Base-by-base conservation (phyloP, 768 basidiomycete species). In the Termitomyces sp. region DNA sequence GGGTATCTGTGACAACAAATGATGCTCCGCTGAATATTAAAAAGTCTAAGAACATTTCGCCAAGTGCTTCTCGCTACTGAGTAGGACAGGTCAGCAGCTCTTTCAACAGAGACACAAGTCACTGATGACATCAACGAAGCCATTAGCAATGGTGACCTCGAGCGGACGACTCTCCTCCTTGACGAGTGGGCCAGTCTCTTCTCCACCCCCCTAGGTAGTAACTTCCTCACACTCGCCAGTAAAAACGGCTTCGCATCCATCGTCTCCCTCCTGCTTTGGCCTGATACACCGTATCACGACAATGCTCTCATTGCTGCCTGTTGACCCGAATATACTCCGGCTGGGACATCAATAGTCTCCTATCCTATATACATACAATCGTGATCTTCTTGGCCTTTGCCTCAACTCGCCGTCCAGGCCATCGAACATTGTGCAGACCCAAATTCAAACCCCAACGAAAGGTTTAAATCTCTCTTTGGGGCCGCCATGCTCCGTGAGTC, bases 371-470 rank as follows among this genome's bases (percentile, higher is more conserved):
- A n/a, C n/a, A n/a, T 55, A 62, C 33, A 20, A 47, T 1, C 55
- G 60, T 5, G 37, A 54, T 36, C 7, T 58, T 5, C 57, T 61
- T 22, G 45, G 37, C 16, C 33, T 52, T 28, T 49, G 48, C 48
- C 28, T 57, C 18, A 26, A 48, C 1, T 18, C 55, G 16, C 18
- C 24, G 45, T 39, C 39, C 15, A 50, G 59, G 52, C 29, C n/a
- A 46, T 63, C 36, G 28, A 42, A 2, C 39, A 56, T 6, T 54
- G 54, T n/a, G 54, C 60, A 5, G 54, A 63, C 20, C 62, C 62
- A 1, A 56, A 55, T 31, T 22, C 16, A 22, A 47, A 58, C 16
- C 26, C 1, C 26, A 36, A 44, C 24, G 26, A 26, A n/a, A n/a
- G n/a, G n/a, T n/a, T n/a, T n/a, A n/a, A n/a, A n/a, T n/a, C n/a